phyloP scores from a whole-genome alignment of 805 yeast genomes.

The Candida railenensis region DNA sequence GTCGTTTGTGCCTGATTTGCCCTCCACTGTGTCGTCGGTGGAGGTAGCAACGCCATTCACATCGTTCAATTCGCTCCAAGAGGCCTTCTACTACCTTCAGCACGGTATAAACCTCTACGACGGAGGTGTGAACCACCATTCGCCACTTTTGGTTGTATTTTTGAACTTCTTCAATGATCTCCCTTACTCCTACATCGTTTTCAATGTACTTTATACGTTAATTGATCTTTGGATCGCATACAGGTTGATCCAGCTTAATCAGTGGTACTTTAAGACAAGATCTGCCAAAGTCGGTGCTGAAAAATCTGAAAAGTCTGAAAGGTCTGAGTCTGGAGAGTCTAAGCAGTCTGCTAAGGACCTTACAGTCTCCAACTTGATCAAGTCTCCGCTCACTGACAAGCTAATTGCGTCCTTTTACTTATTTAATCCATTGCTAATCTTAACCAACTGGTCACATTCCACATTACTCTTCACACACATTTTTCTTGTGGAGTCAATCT shows the following conservation, averaged over 20 bases:
- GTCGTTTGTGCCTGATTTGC: constrained; percentile 28
- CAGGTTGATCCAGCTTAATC: constrained; percentile 50
- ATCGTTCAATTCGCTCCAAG: constrained; percentile 53
- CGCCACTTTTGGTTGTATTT: constrained; percentile 66
- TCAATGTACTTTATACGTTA: constrained; percentile 50
- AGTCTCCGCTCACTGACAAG: constrained; percentile 32
- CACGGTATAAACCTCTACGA: constrained; percentile 65
- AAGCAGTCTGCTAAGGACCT: too few relatives aligned
- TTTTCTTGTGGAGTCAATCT: constrained; percentile 48
- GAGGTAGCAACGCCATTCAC: constrained; percentile 73
- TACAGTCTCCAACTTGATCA: constrained; percentile 7
- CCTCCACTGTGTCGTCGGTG: constrained; percentile 34
- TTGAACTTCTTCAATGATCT: constrained; percentile 39
- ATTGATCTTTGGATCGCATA: constrained; percentile 60
- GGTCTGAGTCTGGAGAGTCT: too few relatives aligned
- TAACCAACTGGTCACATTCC: constrained; percentile 69
- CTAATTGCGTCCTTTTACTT: constrained; percentile 63
- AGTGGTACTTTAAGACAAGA: constrained; percentile 32
- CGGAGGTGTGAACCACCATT: constrained; percentile 86
- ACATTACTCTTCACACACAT: constrained; percentile 61
- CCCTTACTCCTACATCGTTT: constrained; percentile 19
- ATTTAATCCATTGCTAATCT: constrained; percentile 76
- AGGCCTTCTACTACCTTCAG: constrained; percentile 51
- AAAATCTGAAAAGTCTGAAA: constrained; percentile 2
- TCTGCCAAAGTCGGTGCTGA: constrained; percentile 9